phyloP scores from a whole-genome alignment of 345 rosid genomes.

The thale cress (Arabidopsis thaliana) region TAIR10.1 NC_003075.7:16814001-16814500 shows the following conservation, averaged over 20 bases:
- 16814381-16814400: background rate
- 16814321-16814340: background rate
- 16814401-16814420: background rate
- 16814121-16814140: slow-evolving; percentile 80
- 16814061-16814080: slow-evolving; percentile 14
- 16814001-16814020: slow-evolving; percentile 67
- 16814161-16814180: slow-evolving; percentile 86
- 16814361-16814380: background rate
- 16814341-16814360: background rate
- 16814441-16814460: slow-evolving; percentile 21
- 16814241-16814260: background rate
- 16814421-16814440: slow-evolving; percentile 13
- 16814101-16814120: slow-evolving; percentile 53
- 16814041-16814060: background rate
- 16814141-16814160: slow-evolving; percentile 73
- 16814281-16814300: slow-evolving; percentile 12
- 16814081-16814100: background rate
- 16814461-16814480: background rate
- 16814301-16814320: slow-evolving; percentile 10
- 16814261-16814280: background rate
- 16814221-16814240: background rate
- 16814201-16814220: slow-evolving; percentile 8
- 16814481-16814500: slow-evolving; percentile 87
- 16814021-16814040: background rate
- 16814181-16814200: slow-evolving; percentile 48